These are phyloP conservation scores for Cladophialophora yegresii DNA, from an alignment of 2,329 filamentous ascomycete genomes.

Conservation along the genomic window DNA sequence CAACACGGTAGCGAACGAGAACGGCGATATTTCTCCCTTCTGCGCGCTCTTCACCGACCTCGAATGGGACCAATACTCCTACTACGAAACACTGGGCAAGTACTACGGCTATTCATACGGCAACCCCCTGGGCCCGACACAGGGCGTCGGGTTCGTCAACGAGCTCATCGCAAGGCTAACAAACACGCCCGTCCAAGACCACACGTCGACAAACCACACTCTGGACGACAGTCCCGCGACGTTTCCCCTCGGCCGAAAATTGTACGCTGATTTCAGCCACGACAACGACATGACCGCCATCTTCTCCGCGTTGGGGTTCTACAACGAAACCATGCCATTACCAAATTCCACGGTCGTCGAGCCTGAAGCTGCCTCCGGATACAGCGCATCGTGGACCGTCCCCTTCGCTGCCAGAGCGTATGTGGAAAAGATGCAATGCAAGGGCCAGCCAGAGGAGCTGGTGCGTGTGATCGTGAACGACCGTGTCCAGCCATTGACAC, in stretches of 20 bases:
- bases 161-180: constrained; percentile 14
- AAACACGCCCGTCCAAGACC: constrained; percentile 12
- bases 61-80: constrained; percentile 11
- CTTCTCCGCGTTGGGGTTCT: constrained; percentile 9
- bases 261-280: constrained; percentile 17
- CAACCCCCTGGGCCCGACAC: constrained; percentile 13
- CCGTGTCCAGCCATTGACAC: constrained; percentile 8
- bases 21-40: constrained; percentile 11
- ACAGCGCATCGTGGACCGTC: constrained; percentile 12
- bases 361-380: not conserved
- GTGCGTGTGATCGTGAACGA: constrained; percentile 16
- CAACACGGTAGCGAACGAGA: constrained; percentile 8
- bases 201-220: constrained; percentile 17
- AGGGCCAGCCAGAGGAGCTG: not conserved
- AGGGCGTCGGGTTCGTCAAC: constrained; percentile 14
- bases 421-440: constrained; percentile 14
- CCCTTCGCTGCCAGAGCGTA: constrained; percentile 12
- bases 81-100: constrained; percentile 15
- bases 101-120: constrained; percentile 16
- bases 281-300: constrained; percentile 17
- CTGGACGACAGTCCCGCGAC: constrained; percentile 13
- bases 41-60: constrained; percentile 12
- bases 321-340: constrained; percentile 6
- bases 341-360: constrained; percentile 13
- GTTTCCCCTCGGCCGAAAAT: constrained; percentile 9